Conservation (phyloP, 768 basidiomycete genomes). For the Mycena leptocephala region DNA sequence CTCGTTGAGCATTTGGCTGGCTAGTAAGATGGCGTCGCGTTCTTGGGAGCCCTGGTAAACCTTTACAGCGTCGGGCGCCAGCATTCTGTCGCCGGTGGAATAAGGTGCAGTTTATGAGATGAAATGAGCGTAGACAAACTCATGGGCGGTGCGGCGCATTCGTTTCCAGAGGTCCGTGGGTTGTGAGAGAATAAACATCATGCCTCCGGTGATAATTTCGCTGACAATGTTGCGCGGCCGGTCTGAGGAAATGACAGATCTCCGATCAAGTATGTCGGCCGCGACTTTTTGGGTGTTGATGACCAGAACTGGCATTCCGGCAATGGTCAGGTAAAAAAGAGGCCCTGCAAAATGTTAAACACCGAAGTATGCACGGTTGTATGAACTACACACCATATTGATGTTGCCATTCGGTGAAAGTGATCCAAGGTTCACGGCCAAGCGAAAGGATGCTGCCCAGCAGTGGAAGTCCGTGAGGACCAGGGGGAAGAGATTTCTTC, state of each 20-base stretch:
- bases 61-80: too few species aligned
- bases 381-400: slow-evolving; percentile 34
- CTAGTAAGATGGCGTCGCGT: too few species aligned
- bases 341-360: slow-evolving; percentile 41
- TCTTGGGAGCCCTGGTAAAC: too few species aligned
- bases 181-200: too few species aligned
- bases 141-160: too few species aligned
- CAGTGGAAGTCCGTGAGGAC: slow-evolving; percentile 44
- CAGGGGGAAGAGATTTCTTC: slow-evolving; percentile 39
- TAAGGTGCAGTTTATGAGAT: too few species aligned
- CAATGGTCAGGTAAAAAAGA: neutral
- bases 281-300: neutral
- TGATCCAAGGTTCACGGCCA: slow-evolving; percentile 35
- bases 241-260: neutral
- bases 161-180: too few species aligned
- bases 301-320: neutral
- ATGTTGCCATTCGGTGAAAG: slow-evolving; percentile 42
- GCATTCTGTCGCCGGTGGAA: too few species aligned
- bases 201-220: too few species aligned
- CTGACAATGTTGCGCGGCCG: too few species aligned
- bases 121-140: too few species aligned
- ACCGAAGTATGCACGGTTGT: slow-evolving; percentile 11
- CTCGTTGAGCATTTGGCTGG: too few species aligned
- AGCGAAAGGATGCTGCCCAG: slow-evolving; percentile 46
- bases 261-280: neutral